A percentile compares a stretch with the other conserved stretches of the same genome.
Evolutionary conservation across 1,284 basidiomycete genomes (phyloP).

Genomic region (Cystobasidiaceae sp.): DNA sequence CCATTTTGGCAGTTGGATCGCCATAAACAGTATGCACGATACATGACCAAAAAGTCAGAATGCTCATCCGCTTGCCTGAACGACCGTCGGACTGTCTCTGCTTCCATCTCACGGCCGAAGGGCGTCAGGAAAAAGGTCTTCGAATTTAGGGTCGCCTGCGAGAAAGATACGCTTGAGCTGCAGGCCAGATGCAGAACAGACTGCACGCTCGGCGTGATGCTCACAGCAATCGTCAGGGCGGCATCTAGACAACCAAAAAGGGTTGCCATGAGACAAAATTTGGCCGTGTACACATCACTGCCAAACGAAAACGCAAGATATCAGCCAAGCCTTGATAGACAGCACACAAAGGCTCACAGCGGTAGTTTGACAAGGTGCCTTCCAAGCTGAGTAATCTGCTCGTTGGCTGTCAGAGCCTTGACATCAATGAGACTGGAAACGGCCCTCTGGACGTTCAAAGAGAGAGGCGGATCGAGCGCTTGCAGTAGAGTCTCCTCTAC

Average conservation of each 20-base stretch:
- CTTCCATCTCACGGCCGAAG: constrained; percentile 79
- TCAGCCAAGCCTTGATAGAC: too few species aligned
- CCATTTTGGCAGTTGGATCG: constrained; percentile 30
- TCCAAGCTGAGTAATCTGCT: constrained; percentile 95
- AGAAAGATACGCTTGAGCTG: too few species aligned
- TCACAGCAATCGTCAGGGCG: constrained; percentile 78
- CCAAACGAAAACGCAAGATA: constrained; percentile 28
- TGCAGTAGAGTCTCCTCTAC: constrained; percentile 85
- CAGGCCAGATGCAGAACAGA: neutral
- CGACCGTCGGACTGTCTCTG: constrained; percentile 72
- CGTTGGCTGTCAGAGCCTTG: constrained; percentile 72
- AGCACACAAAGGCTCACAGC: constrained; percentile 54
- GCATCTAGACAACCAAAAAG: constrained; percentile 88
- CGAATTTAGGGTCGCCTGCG: constrained; percentile 32
- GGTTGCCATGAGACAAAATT: constrained; percentile 82
- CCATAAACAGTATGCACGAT: constrained; percentile 54
- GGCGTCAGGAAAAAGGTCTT: constrained; percentile 52
- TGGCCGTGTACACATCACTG: constrained; percentile 85
- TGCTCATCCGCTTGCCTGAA: constrained; percentile 69
- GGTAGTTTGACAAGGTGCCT: constrained; percentile 85
- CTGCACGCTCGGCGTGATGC: neutral
- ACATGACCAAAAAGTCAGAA: constrained; percentile 92
- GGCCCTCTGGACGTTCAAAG: constrained; percentile 85
- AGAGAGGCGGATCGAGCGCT: constrained; percentile 83
- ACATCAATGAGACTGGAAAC: constrained; percentile 88